Percentiles rank a stretch among this genome's conserved stretches.
phyloP scores from a whole-genome alignment of 495 filamentous ascomycete genomes.

The Penicillium lagena region DNA sequence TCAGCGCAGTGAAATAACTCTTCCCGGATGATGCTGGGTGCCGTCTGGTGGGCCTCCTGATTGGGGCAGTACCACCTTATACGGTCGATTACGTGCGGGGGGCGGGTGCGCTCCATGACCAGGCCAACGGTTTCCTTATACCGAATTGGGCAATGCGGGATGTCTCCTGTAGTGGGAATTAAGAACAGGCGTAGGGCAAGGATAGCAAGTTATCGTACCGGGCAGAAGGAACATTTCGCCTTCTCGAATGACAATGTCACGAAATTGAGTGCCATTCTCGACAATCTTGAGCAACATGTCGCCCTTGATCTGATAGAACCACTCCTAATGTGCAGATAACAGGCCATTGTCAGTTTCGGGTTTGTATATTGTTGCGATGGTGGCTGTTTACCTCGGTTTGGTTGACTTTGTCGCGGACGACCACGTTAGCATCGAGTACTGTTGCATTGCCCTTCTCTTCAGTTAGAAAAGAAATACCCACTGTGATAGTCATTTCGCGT shows the following conservation, averaged over 20 bases:
- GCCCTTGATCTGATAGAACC: constrained; percentile 86
- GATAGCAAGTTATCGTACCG: constrained; percentile 1
- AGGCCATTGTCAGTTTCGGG: too few relatives aligned
- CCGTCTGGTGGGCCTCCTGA: constrained; percentile 19
- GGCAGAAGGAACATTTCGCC: constrained; percentile 87
- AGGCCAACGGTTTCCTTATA: constrained; percentile 56
- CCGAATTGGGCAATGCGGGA: constrained; percentile 62
- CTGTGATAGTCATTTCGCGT: constrained; percentile 15
- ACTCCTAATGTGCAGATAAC: constrained; percentile 45
- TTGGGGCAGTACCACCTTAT: constrained; percentile 76
- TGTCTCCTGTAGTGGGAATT: constrained; percentile 40
- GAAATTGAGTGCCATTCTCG: constrained; percentile 47
- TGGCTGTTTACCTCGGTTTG: constrained; percentile 39
- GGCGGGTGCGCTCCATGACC: constrained; percentile 75
- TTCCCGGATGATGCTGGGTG: constrained; percentile 57
- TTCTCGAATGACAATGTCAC: constrained; percentile 72
- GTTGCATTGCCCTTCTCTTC: constrained; percentile 31
- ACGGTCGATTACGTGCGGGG: constrained; percentile 56
- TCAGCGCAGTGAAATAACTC: constrained; percentile 72
- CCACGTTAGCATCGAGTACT: too few relatives aligned
- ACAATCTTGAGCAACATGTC: constrained; percentile 81
- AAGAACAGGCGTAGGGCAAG: neutral
- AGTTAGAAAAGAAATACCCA: neutral
- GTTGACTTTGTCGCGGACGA: constrained; percentile 60
- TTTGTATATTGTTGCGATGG: too few relatives aligned